Percentiles rank a stretch among this genome's conserved stretches.
Evolutionary conservation across 2,329 filamentous ascomycete species (phyloP).

Genomic region (Neonectria coccinea): DNA sequence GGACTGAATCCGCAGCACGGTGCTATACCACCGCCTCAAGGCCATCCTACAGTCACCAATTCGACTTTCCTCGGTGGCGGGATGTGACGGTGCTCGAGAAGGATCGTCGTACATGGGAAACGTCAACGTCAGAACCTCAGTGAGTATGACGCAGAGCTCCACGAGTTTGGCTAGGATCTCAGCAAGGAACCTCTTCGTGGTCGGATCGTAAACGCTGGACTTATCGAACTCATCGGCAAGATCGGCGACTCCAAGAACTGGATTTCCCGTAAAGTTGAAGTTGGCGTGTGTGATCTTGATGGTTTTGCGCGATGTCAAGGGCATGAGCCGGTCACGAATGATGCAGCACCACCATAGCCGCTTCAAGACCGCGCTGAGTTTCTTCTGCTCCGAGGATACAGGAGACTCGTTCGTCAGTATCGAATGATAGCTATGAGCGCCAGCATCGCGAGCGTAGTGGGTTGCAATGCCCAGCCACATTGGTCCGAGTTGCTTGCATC

Average conservation of each 20-base stretch:
- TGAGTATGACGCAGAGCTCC: conserved; percentile 27
- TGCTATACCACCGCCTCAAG: conserved; percentile 38
- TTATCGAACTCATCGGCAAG: conserved; percentile 20
- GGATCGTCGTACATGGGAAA: conserved; percentile 26
- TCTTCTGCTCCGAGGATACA: conserved; percentile 27
- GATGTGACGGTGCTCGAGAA: conserved; percentile 14
- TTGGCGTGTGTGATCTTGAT: conserved; percentile 27
- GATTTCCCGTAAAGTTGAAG: conserved; percentile 24
- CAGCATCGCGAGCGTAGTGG: conserved; percentile 42
- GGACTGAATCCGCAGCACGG: conserved; percentile 31
- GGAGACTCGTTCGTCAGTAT: conserved; percentile 14
- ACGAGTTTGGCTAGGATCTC: conserved; percentile 22
- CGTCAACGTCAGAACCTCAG: conserved; percentile 24
- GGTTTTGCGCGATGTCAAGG: conserved; percentile 25
- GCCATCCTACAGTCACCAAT: conserved; percentile 38
- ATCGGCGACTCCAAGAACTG: conserved; percentile 13
- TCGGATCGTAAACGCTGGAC: conserved; percentile 22
- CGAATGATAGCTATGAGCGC: conserved; percentile 41
- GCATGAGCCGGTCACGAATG: conserved; percentile 37
- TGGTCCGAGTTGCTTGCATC: conserved; percentile 41
- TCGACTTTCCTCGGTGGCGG: conserved; percentile 11
- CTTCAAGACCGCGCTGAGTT: conserved; percentile 36
- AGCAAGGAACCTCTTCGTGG: conserved; percentile 21
- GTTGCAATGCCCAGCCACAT: conserved; percentile 44
- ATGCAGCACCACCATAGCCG: conserved; percentile 45